A percentile compares a stretch with the other conserved stretches of the same genome.
phyloP scores from a whole-genome alignment of 208 protist genomes.

The Leishmania arabica region DNA sequence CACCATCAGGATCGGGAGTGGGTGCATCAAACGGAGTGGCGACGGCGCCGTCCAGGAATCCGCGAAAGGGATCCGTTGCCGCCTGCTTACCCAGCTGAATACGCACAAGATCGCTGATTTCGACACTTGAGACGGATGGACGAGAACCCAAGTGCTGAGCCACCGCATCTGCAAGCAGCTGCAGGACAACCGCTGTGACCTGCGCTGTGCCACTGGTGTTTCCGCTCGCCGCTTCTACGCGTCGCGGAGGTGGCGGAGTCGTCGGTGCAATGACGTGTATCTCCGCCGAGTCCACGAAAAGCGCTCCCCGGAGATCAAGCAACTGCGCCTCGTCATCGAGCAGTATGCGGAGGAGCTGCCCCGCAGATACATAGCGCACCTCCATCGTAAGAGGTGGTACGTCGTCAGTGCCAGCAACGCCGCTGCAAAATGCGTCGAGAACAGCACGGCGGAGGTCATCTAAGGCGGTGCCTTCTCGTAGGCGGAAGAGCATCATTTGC shows the following conservation, averaged over 20 bases:
- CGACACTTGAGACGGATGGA: not conserved
- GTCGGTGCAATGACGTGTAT: conserved; percentile 12
- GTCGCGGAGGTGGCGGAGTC: not conserved
- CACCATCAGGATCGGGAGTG: not conserved
- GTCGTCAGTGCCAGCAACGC: not conserved
- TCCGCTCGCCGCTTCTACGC: not conserved
- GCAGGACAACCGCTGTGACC: not conserved
- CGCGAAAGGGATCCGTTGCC: not conserved
- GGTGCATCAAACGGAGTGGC: not conserved
- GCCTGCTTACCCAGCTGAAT: not conserved
- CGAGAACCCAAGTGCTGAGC: not conserved
- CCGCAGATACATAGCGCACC: not conserved
- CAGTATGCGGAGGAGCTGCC: not conserved
- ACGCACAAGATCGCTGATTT: conserved; percentile 4
- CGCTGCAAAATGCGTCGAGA: conserved; percentile 25
- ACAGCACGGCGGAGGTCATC: conserved; percentile 44
- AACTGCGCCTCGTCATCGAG: not conserved
- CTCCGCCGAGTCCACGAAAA: conserved; percentile 24
- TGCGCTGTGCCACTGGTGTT: not conserved
- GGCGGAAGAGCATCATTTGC: conserved; percentile 32
- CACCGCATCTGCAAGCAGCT: conserved; percentile 2
- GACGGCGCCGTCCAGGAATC: not conserved
- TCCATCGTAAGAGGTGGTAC: conserved; percentile 4
- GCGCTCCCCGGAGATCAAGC: not conserved
- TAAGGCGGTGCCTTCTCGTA: conserved; percentile 34